Evolutionary conservation across 1,139 yeast species (phyloP).

Genomic region (Geotrichum citri-aurantii): DNA sequence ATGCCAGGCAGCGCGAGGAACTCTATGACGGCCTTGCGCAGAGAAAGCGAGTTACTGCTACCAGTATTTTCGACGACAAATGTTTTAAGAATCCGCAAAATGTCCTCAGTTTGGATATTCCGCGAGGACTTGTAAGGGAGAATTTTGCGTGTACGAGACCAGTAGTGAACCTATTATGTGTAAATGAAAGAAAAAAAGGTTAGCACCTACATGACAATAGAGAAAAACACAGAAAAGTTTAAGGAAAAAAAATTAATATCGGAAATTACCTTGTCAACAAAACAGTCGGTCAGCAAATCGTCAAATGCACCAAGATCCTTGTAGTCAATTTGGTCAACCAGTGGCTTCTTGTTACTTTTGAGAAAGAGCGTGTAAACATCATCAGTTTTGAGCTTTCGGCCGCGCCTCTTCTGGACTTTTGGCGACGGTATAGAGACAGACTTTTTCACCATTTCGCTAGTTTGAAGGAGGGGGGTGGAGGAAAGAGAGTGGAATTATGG

Average conservation of each 20-base stretch:
- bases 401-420: slow-evolving; percentile 11
- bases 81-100: slow-evolving; percentile 24
- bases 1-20: slow-evolving; percentile 33
- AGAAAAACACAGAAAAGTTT: not conserved
- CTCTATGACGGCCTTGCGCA: slow-evolving; percentile 27
- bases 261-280: slow-evolving; percentile 36
- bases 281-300: slow-evolving; percentile 38
- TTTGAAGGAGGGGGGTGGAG: slow-evolving; percentile 10
- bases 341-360: slow-evolving; percentile 15
- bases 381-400: slow-evolving; percentile 12
- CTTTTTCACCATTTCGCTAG: slow-evolving; percentile 6
- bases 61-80: slow-evolving; percentile 23
- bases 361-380: slow-evolving; percentile 15
- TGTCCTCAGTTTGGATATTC: slow-evolving; percentile 24
- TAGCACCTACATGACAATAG: not conserved
- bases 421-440: slow-evolving; percentile 3
- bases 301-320: slow-evolving; percentile 51
- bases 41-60: slow-evolving; percentile 14
- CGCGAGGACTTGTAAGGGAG: slow-evolving; percentile 30
- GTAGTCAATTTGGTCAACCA: slow-evolving; percentile 30
- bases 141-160: slow-evolving; percentile 38
- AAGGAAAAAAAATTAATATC: not conserved
- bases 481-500: not conserved
- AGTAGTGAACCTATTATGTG: slow-evolving; percentile 19
- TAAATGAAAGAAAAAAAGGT: not conserved